Base-by-base conservation (phyloP, 2,329 filamentous ascomycete genomes). In the Epichloe bromicola region DNA sequence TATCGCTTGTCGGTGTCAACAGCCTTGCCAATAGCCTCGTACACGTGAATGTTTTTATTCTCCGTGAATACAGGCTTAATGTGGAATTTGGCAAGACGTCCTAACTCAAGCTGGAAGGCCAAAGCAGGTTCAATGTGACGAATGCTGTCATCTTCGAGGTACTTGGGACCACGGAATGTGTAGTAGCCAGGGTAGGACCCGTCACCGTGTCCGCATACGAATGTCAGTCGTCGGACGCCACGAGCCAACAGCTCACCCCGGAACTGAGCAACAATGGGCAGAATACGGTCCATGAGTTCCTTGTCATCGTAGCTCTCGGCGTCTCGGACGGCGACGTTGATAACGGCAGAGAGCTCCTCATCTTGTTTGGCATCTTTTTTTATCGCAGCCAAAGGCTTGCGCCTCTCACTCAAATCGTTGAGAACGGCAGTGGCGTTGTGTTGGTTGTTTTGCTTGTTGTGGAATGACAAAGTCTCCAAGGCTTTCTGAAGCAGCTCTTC, bases 11-110 rank as follows among this genome's bases (percentile, higher is more conserved):
- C 93, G 51, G 87, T 90, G 66, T 96, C 90, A 39, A 90, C 86
- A 47, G 86, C 86, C 76, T 96, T 98, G 64, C 93, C 93, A 61
- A 95, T 75, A 58, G 88, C 93, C 75, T 97, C 90, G 71, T 97
- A 98, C 54, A 98, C 90, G 74, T 98, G 93, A 58, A 98, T 96
- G 71, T 95, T 97, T 65, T 94, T 86, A 76, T 98, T 98, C 71
- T 97, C 90, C 0, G 93, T 97, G 73, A 98, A 98, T 48, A 98
- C 89, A 2, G 93, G 91, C 74, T 90, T 94, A 72, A 97, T 95
- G 73, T 89, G 84, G 80, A 98, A 98, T 74, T 96, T 97, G 63
- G 86, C 86, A 33, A 98, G 80, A 67, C 93, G 86, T 53, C 83
- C 85, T 57, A 98, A 83, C 71, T 98, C 93, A 67, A 97, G 86